Conservation (phyloP, 257 asterid genomes). For the Schizonepeta tenuifolia region DNA sequence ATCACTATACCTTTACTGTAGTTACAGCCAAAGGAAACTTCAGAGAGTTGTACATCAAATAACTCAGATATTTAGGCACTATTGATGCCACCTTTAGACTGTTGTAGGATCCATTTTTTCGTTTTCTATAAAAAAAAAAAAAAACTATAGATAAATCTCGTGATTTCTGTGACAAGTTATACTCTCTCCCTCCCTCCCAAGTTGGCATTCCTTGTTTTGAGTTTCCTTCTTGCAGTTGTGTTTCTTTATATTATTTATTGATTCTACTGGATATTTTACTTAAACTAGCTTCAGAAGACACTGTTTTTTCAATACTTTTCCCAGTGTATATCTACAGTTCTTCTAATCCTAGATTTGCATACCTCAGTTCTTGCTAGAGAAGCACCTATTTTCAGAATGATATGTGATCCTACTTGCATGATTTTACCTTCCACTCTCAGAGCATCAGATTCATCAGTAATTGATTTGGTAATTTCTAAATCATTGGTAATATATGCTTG, state of each 20-base stretch:
- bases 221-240: neutral
- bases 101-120: neutral
- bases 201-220: neutral
- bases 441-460: conserved; percentile 15
- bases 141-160: too few species aligned
- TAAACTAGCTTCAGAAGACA: conserved; percentile 19
- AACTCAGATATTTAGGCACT: neutral
- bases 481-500: conserved; percentile 21
- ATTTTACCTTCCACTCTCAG: conserved; percentile 7
- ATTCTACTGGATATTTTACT: neutral
- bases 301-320: conserved; percentile 9
- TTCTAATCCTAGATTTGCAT: conserved; percentile 12
- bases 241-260: neutral
- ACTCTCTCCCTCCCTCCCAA: neutral
- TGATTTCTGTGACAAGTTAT: neutral
- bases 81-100: neutral
- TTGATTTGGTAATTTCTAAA: conserved; percentile 12
- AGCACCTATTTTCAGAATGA: neutral
- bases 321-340: conserved; percentile 1
- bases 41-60: conserved; percentile 14
- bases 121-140: too few species aligned
- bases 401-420: conserved; percentile 18
- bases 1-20: conserved; percentile 9
- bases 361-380: conserved; percentile 15
- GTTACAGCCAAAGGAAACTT: conserved; percentile 18